These are phyloP conservation scores for Fraxinus latifolia DNA, from an alignment of 305 asterid genomes.

Conservation along the genomic window DNA sequence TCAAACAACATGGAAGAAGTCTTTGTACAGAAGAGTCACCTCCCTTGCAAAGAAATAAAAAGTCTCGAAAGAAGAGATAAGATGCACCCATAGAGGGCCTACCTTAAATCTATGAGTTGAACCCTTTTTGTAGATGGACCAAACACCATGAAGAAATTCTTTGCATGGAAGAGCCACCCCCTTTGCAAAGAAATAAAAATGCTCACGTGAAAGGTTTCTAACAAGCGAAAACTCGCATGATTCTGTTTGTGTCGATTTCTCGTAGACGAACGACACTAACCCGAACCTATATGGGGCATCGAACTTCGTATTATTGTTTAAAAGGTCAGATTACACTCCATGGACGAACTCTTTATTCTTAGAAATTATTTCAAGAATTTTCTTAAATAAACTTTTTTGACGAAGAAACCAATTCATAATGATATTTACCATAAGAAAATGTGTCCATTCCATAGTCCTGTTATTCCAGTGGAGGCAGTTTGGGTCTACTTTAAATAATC, in stretches of 20 bases:
- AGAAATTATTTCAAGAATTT: not conserved
- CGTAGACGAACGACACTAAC: not conserved
- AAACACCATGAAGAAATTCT: not conserved
- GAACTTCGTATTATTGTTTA: not conserved
- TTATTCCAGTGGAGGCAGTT: not conserved
- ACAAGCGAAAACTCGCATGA: not conserved
- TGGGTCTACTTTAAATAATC: not conserved
- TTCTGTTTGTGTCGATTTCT: too few relatives aligned
- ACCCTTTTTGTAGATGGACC: not conserved
- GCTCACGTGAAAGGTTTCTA: not conserved
- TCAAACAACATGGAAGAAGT: too few relatives aligned
- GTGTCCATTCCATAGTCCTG: not conserved
- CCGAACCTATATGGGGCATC: not conserved
- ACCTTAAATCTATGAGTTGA: too few relatives aligned
- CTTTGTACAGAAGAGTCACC: too few relatives aligned
- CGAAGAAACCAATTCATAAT: not conserved
- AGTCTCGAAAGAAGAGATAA: too few relatives aligned
- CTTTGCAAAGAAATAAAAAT: not conserved
- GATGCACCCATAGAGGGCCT: too few relatives aligned
- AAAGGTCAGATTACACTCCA: not conserved
- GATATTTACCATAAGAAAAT: not conserved
- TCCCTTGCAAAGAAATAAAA: too few relatives aligned
- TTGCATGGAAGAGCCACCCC: not conserved
- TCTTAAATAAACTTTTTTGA: not conserved
- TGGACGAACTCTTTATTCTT: not conserved